These are phyloP conservation scores for Xerocomus brunneocitrinus DNA, from an alignment of 768 basidiomycete species.

Conservation along the genomic window DNA sequence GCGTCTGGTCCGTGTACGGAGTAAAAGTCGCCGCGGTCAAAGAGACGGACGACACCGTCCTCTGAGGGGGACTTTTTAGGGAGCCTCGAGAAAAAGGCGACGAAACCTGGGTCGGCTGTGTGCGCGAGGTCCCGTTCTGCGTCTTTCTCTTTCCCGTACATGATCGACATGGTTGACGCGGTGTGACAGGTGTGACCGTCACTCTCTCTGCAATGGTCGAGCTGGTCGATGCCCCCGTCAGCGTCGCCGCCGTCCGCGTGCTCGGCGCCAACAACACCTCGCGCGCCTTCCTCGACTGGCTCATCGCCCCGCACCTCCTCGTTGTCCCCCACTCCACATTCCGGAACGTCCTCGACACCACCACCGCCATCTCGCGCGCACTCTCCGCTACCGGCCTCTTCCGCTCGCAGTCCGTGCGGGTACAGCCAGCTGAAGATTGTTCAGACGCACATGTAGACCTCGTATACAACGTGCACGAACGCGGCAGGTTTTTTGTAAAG, in stretches of 20 bases:
- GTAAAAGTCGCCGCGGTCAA: conserved; percentile 81
- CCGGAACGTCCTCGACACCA: conserved; percentile 63
- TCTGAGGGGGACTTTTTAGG: conserved; percentile 62
- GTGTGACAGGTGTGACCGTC: conserved; percentile 22
- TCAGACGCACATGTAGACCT: conserved; percentile 68
- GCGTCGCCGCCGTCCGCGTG: conserved; percentile 74
- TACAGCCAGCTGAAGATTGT: conserved; percentile 57
- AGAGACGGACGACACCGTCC: conserved; percentile 81
- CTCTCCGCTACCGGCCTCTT: conserved; percentile 80
- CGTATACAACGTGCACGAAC: conserved; percentile 73
- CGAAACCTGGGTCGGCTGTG: conserved; percentile 61
- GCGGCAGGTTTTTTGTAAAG: conserved; percentile 69
- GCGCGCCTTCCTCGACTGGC: conserved; percentile 70
- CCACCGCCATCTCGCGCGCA: conserved; percentile 58
- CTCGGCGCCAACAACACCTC: conserved; percentile 75
- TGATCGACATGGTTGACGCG: conserved; percentile 40
- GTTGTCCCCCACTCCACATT: conserved; percentile 35
- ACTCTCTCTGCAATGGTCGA: conserved; percentile 19
- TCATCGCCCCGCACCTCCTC: conserved; percentile 64
- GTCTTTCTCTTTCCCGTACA: conserved; percentile 66
- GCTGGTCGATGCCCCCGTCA: conserved; percentile 52
- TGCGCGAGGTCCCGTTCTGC: conserved; percentile 32
- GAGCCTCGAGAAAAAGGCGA: conserved; percentile 60
- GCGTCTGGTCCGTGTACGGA: conserved; percentile 89
- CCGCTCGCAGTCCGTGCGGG: conserved; percentile 52